Conservation (phyloP, 164 flowering plant species). For the Brasenia schreberi region DNA sequence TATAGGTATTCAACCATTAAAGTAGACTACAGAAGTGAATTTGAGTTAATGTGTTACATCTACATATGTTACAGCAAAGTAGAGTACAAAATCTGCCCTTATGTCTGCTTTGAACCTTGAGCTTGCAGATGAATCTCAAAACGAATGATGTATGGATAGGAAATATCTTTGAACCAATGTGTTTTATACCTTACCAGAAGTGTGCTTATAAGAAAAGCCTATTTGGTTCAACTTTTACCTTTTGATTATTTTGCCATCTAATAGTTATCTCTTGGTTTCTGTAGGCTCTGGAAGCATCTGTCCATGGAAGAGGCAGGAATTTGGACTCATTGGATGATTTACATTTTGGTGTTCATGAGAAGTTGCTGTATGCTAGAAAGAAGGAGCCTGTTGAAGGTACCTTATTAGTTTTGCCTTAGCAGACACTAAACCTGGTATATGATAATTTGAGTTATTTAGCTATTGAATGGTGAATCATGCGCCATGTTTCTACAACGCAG, state of each 20-base stretch:
- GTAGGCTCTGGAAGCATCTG: constrained; percentile 67
- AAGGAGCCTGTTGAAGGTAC: constrained; percentile 74
- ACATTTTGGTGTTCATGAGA: constrained; percentile 74
- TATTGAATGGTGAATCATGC: background rate
- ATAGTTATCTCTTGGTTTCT: background rate
- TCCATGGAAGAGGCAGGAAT: constrained; percentile 91
- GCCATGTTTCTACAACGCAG: background rate
- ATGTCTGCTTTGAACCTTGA: no score
- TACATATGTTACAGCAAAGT: no score
- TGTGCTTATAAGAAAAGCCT: no score
- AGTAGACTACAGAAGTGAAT: background rate
- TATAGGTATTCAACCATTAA: no score
- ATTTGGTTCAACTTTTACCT: background rate
- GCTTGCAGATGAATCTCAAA: no score
- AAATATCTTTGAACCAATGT: no score
- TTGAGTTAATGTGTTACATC: background rate
- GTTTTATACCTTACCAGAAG: no score
- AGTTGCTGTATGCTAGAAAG: constrained; percentile 80
- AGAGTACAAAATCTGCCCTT: no score
- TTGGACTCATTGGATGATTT: constrained; percentile 55
- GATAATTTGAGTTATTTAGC: no score
- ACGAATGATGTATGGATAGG: no score
- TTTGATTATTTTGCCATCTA: background rate
- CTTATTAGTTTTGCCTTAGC: background rate
- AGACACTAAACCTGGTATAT: background rate